phyloP scores from a whole-genome alignment of 1,284 basidiomycete genomes.

The Marasmius tenuissimus region DNA sequence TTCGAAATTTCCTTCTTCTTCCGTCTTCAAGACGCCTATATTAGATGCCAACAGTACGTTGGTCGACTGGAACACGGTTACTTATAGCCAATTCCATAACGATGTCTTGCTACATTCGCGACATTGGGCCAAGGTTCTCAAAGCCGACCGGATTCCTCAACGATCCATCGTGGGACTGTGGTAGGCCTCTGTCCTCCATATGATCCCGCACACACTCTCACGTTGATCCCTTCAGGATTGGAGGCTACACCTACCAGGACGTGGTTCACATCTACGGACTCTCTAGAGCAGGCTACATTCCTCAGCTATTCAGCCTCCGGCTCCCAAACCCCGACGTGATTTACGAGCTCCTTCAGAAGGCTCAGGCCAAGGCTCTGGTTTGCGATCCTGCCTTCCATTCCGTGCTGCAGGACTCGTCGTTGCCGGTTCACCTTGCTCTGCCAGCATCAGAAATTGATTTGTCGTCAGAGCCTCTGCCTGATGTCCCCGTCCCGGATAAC shows the following conservation, averaged over 20 bases:
- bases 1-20: slow-evolving; percentile 37
- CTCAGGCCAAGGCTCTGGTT: slow-evolving; percentile 60
- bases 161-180: slow-evolving; percentile 67
- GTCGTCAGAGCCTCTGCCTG: slow-evolving; percentile 41
- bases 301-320: slow-evolving; percentile 70
- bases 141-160: slow-evolving; percentile 39
- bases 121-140: slow-evolving; percentile 52
- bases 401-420: slow-evolving; percentile 35
- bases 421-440: slow-evolving; percentile 48
- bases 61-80: slow-evolving; percentile 48
- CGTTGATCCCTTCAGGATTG: slow-evolving; percentile 45
- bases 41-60: slow-evolving; percentile 34
- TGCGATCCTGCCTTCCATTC: slow-evolving; percentile 49
- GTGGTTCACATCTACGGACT: slow-evolving; percentile 70
- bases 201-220: slow-evolving; percentile 3
- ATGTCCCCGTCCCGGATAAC: slow-evolving; percentile 35
- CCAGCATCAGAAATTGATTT: slow-evolving; percentile 36
- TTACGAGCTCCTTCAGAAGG: slow-evolving; percentile 58
- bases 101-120: slow-evolving; percentile 56
- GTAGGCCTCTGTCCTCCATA: slow-evolving; percentile 35
- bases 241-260: slow-evolving; percentile 66
- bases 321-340: slow-evolving; percentile 68
- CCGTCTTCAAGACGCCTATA: slow-evolving; percentile 52
- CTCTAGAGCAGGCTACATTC: slow-evolving; percentile 69
- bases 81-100: slow-evolving; percentile 50